phyloP scores from a whole-genome alignment of 1,139 yeast genomes.

The Hyphopichia buzzinii region DNA sequence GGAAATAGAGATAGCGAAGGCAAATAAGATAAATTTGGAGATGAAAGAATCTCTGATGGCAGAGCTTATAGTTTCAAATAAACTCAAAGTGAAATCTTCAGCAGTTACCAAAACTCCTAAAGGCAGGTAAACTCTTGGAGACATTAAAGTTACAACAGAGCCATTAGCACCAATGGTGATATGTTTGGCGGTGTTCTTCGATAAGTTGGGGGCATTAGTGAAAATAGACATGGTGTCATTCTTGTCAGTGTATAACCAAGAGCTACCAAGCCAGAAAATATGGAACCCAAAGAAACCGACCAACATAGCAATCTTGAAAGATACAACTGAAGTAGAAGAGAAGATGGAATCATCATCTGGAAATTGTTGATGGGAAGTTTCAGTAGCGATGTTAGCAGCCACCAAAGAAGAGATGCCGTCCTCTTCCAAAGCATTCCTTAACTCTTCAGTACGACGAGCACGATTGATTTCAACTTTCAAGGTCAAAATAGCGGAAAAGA shows the following conservation, averaged over 20 bases:
- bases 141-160: slow-evolving; percentile 63
- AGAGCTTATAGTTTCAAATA: slow-evolving; percentile 57
- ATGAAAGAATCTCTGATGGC: slow-evolving; percentile 84
- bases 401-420: slow-evolving; percentile 82
- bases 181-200: slow-evolving; percentile 40
- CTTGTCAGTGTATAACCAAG: slow-evolving; percentile 59
- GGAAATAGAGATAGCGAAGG: slow-evolving; percentile 71
- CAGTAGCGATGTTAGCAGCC: slow-evolving; percentile 56
- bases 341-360: slow-evolving; percentile 32
- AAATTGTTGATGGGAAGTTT: slow-evolving; percentile 54
- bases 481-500: slow-evolving; percentile 81
- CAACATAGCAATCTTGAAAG: slow-evolving; percentile 66
- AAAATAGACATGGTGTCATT: slow-evolving; percentile 23
- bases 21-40: slow-evolving; percentile 73
- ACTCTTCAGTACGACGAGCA: slow-evolving; percentile 80
- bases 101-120: slow-evolving; percentile 59
- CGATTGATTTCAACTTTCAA: slow-evolving; percentile 87
- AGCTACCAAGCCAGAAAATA: slow-evolving; percentile 69
- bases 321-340: slow-evolving; percentile 43
- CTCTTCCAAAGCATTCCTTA: slow-evolving; percentile 84
- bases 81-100: slow-evolving; percentile 59
- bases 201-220: slow-evolving; percentile 32
- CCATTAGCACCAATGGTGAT: slow-evolving; percentile 46
- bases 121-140: slow-evolving; percentile 69
- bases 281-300: slow-evolving; percentile 71